Evolutionary conservation across 805 yeast species (phyloP), one percentile per base, ranked within the genome.

Genomic region (Kuraishia cidri): DNA sequence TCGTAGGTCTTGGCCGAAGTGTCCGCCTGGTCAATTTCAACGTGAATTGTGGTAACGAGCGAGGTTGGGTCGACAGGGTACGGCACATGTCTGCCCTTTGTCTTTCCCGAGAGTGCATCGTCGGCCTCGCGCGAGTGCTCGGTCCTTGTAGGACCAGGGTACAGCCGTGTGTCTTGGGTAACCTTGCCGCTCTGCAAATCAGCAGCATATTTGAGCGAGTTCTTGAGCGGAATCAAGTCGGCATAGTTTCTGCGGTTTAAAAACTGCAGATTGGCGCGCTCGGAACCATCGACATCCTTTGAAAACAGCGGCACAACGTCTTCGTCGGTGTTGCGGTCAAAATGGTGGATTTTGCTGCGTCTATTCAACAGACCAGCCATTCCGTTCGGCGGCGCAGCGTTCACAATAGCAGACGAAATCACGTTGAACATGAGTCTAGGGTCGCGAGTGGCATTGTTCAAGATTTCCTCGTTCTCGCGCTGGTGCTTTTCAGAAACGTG

Each of bases 351-450:
- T 34, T 66, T 68, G 10, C 83, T 67, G 44, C 95, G 64, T 44
- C 66, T 74, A 53, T 81, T 69, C 43, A 90, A 60, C 41, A 90
- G 61, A 5, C 61, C 58, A 1, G 94, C 92, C 81, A 90, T 82
- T 5, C 79, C 78, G 49, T 76, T 73, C 2, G 97, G 95, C 2
- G 97, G 97, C 9, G 98, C 95, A 0, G 92, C 76, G 53, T 90
- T 90, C 19, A 81, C 76, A 37, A 90, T 86, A 3, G 97, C 97
- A 12, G 95, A 84, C 6, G 92, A 77, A 29, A 86, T 79, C 28
- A 92, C 74, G 50, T 90, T 90, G 54, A 84, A 70, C 51, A 88
- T 79, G 41, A 83, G 65, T 37, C 88, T 58, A 23, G 83, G 81
- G 56, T 88, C 95, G 25, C 62, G 52, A 41, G 76, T 78, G 0